phyloP scores from a whole-genome alignment of 2,329 filamentous ascomycete species.

The Acrocalymma vagum region DNA sequence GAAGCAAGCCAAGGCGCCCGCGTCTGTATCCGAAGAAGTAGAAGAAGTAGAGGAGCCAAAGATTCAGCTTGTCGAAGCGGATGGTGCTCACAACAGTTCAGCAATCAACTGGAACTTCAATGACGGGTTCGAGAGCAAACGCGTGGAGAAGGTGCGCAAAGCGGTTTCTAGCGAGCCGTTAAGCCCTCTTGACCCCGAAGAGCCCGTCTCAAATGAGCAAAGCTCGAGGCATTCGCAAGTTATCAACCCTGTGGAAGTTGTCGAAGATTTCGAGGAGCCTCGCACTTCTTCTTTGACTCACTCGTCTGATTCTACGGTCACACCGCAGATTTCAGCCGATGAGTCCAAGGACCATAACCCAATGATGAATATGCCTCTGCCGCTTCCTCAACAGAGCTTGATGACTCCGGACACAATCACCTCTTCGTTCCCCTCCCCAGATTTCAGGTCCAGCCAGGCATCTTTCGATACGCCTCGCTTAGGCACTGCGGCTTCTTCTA shows the following conservation, averaged over 20 bases:
- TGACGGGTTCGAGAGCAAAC: constrained; percentile 47
- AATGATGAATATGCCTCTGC: constrained; percentile 46
- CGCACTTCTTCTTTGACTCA: constrained; percentile 58
- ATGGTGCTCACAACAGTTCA: constrained; percentile 47
- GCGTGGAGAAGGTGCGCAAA: constrained; percentile 21
- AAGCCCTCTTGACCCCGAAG: constrained; percentile 34
- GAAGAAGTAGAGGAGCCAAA: constrained; percentile 51
- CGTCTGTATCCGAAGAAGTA: constrained; percentile 35
- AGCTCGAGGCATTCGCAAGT: constrained; percentile 22
- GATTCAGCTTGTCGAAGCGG: constrained; percentile 57
- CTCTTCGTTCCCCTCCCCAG: constrained; percentile 69
- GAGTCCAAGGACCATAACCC: constrained; percentile 47
- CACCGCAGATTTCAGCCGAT: constrained; percentile 38
- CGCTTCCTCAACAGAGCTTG: constrained; percentile 55
- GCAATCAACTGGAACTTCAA: constrained; percentile 55
- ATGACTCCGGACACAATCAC: constrained; percentile 73
- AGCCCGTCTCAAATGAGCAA: constrained; percentile 12
- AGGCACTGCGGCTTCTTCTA: constrained; percentile 78
- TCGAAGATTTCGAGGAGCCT: constrained; percentile 58
- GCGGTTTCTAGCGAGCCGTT: constrained; percentile 26
- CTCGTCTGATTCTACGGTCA: constrained; percentile 59
- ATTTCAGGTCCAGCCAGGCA: constrained; percentile 67
- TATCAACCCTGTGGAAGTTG: constrained; percentile 51
- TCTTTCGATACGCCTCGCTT: constrained; percentile 75
- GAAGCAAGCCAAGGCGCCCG: constrained; percentile 13